These are phyloP conservation scores for Leccinum arenicola DNA, from an alignment of 768 basidiomycete genomes.

Conservation along the genomic window DNA sequence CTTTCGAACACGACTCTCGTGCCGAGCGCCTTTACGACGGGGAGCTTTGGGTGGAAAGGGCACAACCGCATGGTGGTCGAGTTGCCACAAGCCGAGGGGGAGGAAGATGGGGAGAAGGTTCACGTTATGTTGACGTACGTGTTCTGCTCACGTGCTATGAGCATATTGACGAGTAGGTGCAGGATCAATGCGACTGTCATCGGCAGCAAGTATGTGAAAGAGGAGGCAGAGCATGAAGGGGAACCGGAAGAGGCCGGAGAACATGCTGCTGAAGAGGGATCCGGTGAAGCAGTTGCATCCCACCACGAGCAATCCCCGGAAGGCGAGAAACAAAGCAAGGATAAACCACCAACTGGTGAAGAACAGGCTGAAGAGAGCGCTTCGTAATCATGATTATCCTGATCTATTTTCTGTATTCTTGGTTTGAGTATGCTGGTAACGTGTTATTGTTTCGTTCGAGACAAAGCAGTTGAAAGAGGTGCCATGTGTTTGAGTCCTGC, in stretches of 20 bases:
- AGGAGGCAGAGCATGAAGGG: conserved; percentile 34
- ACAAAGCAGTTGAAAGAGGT: background rate
- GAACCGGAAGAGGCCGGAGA: conserved; percentile 28
- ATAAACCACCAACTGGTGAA: conserved; percentile 18
- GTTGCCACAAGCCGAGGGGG: conserved; percentile 47
- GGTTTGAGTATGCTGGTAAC: conserved; percentile 4
- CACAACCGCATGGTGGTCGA: conserved; percentile 65
- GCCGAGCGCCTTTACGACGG: conserved; percentile 64
- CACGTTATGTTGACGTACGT: conserved; percentile 74
- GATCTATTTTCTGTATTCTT: conserved; percentile 5
- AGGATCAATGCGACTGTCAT: conserved; percentile 78
- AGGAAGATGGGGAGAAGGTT: conserved; percentile 56
- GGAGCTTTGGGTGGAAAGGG: conserved; percentile 86
- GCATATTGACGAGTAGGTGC: background rate
- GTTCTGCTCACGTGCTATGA: background rate
- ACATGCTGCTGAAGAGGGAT: conserved; percentile 28
- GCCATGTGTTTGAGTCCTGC: background rate
- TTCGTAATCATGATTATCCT: conserved; percentile 15
- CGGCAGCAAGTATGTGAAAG: conserved; percentile 59
- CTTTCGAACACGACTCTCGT: conserved; percentile 54
- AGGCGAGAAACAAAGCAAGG: conserved; percentile 24
- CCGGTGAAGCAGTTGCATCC: conserved; percentile 24
- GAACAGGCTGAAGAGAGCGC: conserved; percentile 17
- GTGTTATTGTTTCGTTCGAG: background rate
- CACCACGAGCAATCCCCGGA: conserved; percentile 24